A percentile compares a stretch with the other conserved stretches of the same genome.
These are phyloP conservation scores for Thielaviopsis populi DNA, from an alignment of 2,329 filamentous ascomycete genomes.

Conservation along the genomic window DNA sequence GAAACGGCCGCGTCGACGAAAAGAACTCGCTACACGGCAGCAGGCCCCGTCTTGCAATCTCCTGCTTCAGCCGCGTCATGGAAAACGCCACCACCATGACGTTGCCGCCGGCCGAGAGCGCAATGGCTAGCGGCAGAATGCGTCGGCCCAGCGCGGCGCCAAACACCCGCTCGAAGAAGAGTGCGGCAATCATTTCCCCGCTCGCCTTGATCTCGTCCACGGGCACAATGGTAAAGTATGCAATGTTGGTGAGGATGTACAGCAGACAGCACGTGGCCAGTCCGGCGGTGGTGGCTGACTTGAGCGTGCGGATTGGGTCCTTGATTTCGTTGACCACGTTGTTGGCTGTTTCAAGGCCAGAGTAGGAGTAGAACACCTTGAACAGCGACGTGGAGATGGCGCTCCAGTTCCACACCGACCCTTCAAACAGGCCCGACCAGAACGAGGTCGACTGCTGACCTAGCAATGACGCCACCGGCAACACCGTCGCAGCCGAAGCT, in stretches of 20 bases:
- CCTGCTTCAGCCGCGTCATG: conserved; percentile 54
- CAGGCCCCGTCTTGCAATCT: conserved; percentile 57
- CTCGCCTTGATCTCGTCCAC: conserved; percentile 51
- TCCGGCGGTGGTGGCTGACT: conserved; percentile 44
- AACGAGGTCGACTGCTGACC: conserved; percentile 17
- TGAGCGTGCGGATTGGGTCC: conserved; percentile 50
- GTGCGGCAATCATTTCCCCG: conserved; percentile 50
- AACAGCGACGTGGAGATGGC: conserved; percentile 51
- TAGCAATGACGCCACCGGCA: neutral
- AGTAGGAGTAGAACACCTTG: conserved; percentile 55
- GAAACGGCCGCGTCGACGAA: conserved; percentile 51
- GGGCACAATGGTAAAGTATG: conserved; percentile 48
- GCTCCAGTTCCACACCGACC: conserved; percentile 54
- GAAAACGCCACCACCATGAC: conserved; percentile 60
- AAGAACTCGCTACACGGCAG: conserved; percentile 46
- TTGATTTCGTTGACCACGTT: conserved; percentile 59
- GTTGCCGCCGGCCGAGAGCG: conserved; percentile 52
- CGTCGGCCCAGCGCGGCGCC: conserved; percentile 41
- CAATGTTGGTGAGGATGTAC: conserved; percentile 52
- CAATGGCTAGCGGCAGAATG: conserved; percentile 48
- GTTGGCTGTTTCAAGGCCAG: conserved; percentile 50
- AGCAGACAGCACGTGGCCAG: conserved; percentile 46
- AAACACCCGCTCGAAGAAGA: conserved; percentile 52
- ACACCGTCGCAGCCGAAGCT: neutral
- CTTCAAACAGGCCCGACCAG: conserved; percentile 45